Base-by-base conservation (phyloP, 192 early-diverging fungal species). In the Gorgonomyces haynaldii region DNA sequence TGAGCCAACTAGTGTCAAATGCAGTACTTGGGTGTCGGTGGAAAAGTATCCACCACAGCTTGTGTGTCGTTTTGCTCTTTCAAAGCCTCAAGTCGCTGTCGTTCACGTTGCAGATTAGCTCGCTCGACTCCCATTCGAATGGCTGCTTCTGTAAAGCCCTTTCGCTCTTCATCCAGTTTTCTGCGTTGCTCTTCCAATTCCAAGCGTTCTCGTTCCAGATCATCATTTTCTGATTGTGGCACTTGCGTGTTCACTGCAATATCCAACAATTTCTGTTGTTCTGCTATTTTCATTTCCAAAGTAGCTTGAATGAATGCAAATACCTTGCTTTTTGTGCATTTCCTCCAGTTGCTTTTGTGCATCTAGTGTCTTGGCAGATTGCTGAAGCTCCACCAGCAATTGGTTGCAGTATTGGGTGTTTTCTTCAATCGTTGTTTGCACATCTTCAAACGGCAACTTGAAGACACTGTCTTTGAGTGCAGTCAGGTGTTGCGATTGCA, bases 121-220 rank as follows among this genome's bases (percentile, higher is more conserved):
- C 86, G 69, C 44, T 88, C 82, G 15, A 76, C 51, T 16, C 81
- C 86, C 1, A 88, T 57, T 53, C 75, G 57, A 13, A 86, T 71
- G 10, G 82, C 83, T 3, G 80, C 79, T 29, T 82, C 75, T 0
- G 83, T 81, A 37, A 88, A 78, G 48, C 67, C 69, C 19, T 56
- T 35, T 9, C 79, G 79, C 49, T 88, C 81, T 25, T 66, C 63
- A 35, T 79, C 70, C 17, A 84, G 65, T 54, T 81, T 58, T 29
- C 44, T 37, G n/a, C 64, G 54, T 44, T 81, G 57, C 13, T 66
- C 54, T 27, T 66, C 63, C 38, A 78, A 41, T 3, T 48, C 57
- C 25, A 60, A 51, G n/a, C 60, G 58, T 31, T 72, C 74, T 0
- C 45, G 41, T 34, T 76, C 65, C 17, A 70, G 41, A 17, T 56